Conservation (phyloP, 371 early-diverging fungal genomes). For the Gilbertella persicaria region DNA sequence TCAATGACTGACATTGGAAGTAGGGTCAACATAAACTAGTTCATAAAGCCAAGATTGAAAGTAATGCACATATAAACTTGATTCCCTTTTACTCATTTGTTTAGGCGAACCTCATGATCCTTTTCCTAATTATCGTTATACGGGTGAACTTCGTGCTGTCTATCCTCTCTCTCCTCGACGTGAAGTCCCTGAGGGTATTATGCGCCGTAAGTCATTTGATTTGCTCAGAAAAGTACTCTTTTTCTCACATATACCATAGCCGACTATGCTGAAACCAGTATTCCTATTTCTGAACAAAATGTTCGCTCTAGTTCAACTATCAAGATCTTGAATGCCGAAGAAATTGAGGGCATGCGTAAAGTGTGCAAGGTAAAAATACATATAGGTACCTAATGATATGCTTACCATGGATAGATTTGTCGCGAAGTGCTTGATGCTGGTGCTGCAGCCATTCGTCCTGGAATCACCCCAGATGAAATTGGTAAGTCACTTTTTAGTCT, state of each 20-base stretch:
- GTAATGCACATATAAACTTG: conserved; percentile 13
- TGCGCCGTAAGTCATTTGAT: conserved; percentile 47
- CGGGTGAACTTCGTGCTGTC: conserved; percentile 80
- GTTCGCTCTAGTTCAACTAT: conserved; percentile 64
- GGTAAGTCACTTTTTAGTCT: conserved; percentile 25
- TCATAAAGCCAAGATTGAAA: conserved; percentile 52
- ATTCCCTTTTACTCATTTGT: background rate
- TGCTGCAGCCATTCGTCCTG: conserved; percentile 76
- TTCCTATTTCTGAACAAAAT: conserved; percentile 73
- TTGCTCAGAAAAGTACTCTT: background rate
- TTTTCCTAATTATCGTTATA: conserved; percentile 68
- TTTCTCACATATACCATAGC: conserved; percentile 35
- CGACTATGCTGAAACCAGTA: conserved; percentile 81
- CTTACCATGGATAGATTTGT: conserved; percentile 60
- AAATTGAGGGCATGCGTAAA: conserved; percentile 82
- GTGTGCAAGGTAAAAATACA: conserved; percentile 67
- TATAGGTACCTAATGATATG: background rate
- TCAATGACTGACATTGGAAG: background rate
- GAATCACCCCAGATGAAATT: conserved; percentile 93
- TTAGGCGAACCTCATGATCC: conserved; percentile 48
- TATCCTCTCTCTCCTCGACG: conserved; percentile 88
- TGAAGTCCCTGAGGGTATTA: conserved; percentile 77
- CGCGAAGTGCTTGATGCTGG: conserved; percentile 88
- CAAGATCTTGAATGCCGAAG: conserved; percentile 63
- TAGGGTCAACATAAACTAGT: conserved; percentile 57